Evolutionary conservation across 331 rosid genomes (phyloP).

Genomic region (Acacia concinna): DNA sequence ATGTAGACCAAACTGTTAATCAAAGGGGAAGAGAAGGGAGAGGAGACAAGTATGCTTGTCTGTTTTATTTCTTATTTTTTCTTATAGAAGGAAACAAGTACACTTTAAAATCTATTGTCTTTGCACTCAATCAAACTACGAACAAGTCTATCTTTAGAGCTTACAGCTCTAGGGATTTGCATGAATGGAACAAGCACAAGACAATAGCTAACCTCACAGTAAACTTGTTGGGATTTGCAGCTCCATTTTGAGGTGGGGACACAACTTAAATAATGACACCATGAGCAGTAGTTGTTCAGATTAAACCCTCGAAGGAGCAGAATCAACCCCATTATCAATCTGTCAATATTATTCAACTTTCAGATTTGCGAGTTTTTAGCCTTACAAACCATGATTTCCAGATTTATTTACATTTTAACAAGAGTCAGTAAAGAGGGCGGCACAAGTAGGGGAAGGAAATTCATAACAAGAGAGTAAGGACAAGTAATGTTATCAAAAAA

Average conservation of each 20-base stretch:
- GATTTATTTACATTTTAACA: not conserved
- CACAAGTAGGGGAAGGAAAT: not conserved
- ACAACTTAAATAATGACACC: constrained; percentile 92
- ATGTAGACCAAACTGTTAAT: not conserved
- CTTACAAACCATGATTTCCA: not conserved
- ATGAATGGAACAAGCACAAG: constrained; percentile 3
- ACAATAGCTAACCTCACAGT: constrained; percentile 62
- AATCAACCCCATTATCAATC: constrained; percentile 58
- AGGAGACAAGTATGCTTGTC: not conserved
- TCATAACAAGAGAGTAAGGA: constrained; percentile 8
- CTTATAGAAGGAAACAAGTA: not conserved
- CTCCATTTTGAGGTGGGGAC: constrained; percentile 83
- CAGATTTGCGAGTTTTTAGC: constrained; percentile 18
- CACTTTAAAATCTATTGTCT: not conserved
- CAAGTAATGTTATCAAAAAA: not conserved
- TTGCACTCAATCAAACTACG: not conserved
- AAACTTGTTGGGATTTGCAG: constrained; percentile 45
- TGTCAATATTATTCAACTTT: constrained; percentile 36
- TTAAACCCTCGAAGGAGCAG: constrained; percentile 60
- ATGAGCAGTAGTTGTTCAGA: constrained; percentile 70
- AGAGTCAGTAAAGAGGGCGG: not conserved
- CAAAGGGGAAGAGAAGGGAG: not conserved
- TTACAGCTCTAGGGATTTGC: constrained; percentile 7
- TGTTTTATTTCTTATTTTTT: not conserved
- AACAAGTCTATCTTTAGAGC: not conserved